Percentiles rank a stretch among this genome's conserved stretches.
These are phyloP conservation scores for Clitoria ternatea DNA, from an alignment of 306 rosid genomes.

Conservation along the genomic window DNA sequence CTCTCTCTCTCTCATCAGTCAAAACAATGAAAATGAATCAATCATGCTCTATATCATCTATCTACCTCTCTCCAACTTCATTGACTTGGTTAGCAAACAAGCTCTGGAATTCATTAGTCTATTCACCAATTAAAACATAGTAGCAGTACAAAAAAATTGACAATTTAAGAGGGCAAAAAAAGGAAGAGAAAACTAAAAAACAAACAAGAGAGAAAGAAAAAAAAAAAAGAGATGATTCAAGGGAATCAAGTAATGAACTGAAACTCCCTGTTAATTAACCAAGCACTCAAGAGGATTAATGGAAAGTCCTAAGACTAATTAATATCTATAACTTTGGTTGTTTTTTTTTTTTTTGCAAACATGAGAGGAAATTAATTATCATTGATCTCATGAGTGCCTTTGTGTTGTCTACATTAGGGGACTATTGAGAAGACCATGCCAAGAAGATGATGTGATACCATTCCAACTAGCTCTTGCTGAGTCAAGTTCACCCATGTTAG, in stretches of 20 bases:
- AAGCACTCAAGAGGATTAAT: conserved; percentile 25
- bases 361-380: conserved; percentile 9
- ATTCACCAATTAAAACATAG: conserved; percentile 33
- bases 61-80: conserved; percentile 36
- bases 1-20: conserved; percentile 13
- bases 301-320: conserved; percentile 20
- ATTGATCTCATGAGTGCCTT: conserved; percentile 34
- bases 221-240: conserved; percentile 31
- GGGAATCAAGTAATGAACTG: conserved; percentile 38
- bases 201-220: too few relatives aligned
- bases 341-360: conserved; percentile 33
- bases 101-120: conserved; percentile 42
- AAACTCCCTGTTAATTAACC: conserved; percentile 23
- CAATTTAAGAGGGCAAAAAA: not conserved
- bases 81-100: conserved; percentile 40
- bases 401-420: conserved; percentile 68
- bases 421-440: conserved; percentile 90
- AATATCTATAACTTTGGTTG: not conserved
- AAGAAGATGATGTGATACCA: conserved; percentile 60
- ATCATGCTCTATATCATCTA: conserved; percentile 22
- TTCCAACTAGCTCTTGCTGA: conserved; percentile 79
- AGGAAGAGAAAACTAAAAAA: not conserved
- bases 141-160: conserved; percentile 28
- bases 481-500: conserved; percentile 51
- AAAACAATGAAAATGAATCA: conserved; percentile 37